Conservation (phyloP, 306 rosid species). For the Cajanus cajan region DNA sequence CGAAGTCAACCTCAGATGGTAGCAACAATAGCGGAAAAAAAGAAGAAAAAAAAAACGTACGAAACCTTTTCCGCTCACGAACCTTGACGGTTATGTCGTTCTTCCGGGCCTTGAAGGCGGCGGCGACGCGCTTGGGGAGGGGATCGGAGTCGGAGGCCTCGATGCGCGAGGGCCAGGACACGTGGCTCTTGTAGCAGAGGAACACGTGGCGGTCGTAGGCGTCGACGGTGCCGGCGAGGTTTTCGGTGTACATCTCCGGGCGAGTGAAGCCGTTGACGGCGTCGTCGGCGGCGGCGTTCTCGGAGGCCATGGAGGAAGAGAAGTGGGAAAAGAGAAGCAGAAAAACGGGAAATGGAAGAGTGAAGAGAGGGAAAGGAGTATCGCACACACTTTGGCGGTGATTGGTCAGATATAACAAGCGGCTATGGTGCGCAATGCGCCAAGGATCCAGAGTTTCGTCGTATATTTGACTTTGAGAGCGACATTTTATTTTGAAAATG, state of each 20-base stretch:
- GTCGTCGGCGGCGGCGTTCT: constrained; percentile 35
- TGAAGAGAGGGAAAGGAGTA: not conserved
- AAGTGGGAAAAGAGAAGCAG: no score
- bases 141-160: constrained; percentile 70
- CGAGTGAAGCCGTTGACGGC: constrained; percentile 64
- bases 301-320: constrained; percentile 47
- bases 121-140: constrained; percentile 57
- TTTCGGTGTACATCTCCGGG: constrained; percentile 68
- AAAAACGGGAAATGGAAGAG: not conserved
- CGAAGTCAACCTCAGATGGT: constrained; percentile 8
- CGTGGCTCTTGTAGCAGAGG: constrained; percentile 68
- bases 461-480: not conserved
- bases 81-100: constrained; percentile 58
- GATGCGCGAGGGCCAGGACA: constrained; percentile 63
- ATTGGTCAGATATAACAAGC: not conserved
- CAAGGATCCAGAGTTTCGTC: not conserved
- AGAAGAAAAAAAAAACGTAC: not conserved
- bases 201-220: constrained; percentile 84
- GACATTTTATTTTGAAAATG: no score
- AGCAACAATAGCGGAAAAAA: not conserved
- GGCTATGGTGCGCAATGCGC: not conserved
- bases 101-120: constrained; percentile 55
- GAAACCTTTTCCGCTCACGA: not conserved
- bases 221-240: constrained; percentile 65
- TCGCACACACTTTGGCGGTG: not conserved